phyloP scores from a whole-genome alignment of 495 filamentous ascomycete species.

The Penicillium coffeae region DNA sequence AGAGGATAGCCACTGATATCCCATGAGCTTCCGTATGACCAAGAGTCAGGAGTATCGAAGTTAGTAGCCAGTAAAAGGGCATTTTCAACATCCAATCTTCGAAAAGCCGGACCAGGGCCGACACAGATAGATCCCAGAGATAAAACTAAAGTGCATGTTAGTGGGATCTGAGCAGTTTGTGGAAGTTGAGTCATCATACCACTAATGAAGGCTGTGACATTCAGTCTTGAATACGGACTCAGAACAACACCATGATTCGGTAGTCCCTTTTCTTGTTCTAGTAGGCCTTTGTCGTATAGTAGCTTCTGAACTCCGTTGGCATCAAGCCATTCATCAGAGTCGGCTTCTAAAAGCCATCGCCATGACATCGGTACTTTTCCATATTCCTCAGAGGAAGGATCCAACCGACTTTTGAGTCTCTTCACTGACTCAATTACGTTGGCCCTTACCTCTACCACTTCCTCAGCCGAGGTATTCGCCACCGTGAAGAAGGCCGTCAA shows the following conservation, averaged over 20 bases:
- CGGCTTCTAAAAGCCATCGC: constrained; percentile 21
- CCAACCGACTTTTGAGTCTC: constrained; percentile 16
- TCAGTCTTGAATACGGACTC: constrained; percentile 12
- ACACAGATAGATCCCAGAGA: constrained; percentile 22
- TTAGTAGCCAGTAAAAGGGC: constrained; percentile 21
- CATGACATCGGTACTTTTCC: constrained; percentile 16
- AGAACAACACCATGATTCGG: constrained; percentile 8
- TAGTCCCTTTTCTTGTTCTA: constrained; percentile 10
- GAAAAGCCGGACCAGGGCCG: constrained; percentile 28
- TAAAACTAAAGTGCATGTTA: constrained; percentile 16
- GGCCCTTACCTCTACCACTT: constrained; percentile 15
- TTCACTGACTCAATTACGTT: neutral
- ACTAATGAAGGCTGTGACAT: constrained; percentile 21
- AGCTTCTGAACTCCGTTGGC: constrained; percentile 27
- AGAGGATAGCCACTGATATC: neutral
- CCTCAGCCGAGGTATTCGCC: neutral
- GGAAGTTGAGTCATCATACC: constrained; percentile 15
- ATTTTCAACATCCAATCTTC: constrained; percentile 24
- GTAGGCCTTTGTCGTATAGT: constrained; percentile 19
- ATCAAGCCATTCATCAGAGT: constrained; percentile 25
- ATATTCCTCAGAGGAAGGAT: constrained; percentile 9
- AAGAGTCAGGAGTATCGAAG: constrained; percentile 14
- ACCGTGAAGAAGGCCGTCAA: neutral
- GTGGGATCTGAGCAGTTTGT: neutral
- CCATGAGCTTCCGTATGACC: constrained; percentile 5